These are phyloP conservation scores for Leccinum variabile DNA, from an alignment of 1,284 basidiomycete species.

Conservation along the genomic window DNA sequence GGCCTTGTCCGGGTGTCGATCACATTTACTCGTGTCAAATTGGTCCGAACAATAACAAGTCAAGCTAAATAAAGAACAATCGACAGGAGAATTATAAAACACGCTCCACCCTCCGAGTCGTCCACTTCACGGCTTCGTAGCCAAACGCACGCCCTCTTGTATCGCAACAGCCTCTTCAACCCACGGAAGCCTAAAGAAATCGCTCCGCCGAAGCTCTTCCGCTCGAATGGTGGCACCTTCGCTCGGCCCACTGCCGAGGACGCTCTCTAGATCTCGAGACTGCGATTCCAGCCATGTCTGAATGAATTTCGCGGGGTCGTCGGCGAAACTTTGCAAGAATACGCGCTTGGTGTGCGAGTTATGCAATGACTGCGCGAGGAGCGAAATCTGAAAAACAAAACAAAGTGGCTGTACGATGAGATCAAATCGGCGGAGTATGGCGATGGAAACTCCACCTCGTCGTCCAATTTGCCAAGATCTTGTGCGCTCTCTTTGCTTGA, in stretches of 20 bases:
- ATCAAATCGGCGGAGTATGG: constrained; percentile 16
- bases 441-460: constrained; percentile 60
- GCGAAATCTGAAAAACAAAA: constrained; percentile 55
- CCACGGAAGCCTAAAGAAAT: constrained; percentile 90
- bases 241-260: constrained; percentile 84
- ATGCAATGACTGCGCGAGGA: constrained; percentile 79
- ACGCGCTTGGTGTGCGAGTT: constrained; percentile 85
- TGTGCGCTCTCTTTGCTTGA: constrained; percentile 69
- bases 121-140: constrained; percentile 37
- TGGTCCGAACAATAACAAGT: not conserved
- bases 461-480: constrained; percentile 78
- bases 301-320: constrained; percentile 80
- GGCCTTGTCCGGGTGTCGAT: constrained; percentile 22
- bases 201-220: constrained; percentile 85
- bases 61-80: not conserved
- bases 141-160: constrained; percentile 54
- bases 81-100: not conserved
- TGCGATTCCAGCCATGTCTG: constrained; percentile 91
- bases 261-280: constrained; percentile 84
- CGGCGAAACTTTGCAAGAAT: constrained; percentile 83
- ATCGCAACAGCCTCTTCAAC: constrained; percentile 70
- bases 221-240: constrained; percentile 80
- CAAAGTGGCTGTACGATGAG: constrained; percentile 7
- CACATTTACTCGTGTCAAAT: not conserved
- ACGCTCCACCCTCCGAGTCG: not conserved